A percentile compares a stretch with the other conserved stretches of the same genome.
phyloP scores from a whole-genome alignment of 2,329 filamentous ascomycete genomes.

The Ilyonectria destructans region DNA sequence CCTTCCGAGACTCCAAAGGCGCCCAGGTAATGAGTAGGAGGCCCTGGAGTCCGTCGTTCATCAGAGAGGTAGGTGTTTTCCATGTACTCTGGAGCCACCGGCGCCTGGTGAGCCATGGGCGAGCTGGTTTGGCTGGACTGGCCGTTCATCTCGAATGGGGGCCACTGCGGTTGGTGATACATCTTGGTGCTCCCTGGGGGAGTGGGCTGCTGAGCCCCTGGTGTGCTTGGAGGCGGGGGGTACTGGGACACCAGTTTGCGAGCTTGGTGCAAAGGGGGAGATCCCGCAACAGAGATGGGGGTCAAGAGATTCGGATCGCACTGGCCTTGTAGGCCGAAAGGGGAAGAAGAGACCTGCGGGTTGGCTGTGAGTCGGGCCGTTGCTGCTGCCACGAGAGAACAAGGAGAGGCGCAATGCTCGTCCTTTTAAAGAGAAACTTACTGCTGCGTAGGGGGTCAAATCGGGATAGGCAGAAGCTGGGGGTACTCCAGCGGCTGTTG shows the following conservation, averaged over 20 bases:
- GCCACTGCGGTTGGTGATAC: constrained; percentile 59
- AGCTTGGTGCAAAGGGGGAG: constrained; percentile 64
- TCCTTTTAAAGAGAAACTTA: constrained; percentile 44
- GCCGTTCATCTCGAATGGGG: constrained; percentile 60
- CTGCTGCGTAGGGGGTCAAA: constrained; percentile 52
- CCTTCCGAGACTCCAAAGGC: constrained; percentile 56
- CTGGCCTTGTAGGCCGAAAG: constrained; percentile 54
- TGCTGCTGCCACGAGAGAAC: not conserved
- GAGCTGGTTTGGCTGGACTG: constrained; percentile 62
- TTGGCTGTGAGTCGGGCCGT: constrained; percentile 25
- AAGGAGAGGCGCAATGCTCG: constrained; percentile 4
- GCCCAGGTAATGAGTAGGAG: constrained; percentile 57
- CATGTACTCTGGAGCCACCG: constrained; percentile 55
- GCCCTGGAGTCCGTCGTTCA: constrained; percentile 57
- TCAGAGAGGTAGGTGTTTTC: constrained; percentile 57
- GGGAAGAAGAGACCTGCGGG: constrained; percentile 47
- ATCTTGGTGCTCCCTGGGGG: constrained; percentile 65
- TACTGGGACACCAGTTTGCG: constrained; percentile 61
- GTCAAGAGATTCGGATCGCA: constrained; percentile 65
- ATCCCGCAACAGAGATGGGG: constrained; percentile 66
- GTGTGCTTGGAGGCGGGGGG: constrained; percentile 54
- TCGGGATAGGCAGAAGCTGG: constrained; percentile 51
- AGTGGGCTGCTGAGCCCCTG: constrained; percentile 62
- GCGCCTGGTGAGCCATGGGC: constrained; percentile 61
- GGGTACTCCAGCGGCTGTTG: constrained; percentile 40